Evolutionary conservation across 352 stramenopile species (phyloP).

Genomic region (Salisapilia sapeloensis): DNA sequence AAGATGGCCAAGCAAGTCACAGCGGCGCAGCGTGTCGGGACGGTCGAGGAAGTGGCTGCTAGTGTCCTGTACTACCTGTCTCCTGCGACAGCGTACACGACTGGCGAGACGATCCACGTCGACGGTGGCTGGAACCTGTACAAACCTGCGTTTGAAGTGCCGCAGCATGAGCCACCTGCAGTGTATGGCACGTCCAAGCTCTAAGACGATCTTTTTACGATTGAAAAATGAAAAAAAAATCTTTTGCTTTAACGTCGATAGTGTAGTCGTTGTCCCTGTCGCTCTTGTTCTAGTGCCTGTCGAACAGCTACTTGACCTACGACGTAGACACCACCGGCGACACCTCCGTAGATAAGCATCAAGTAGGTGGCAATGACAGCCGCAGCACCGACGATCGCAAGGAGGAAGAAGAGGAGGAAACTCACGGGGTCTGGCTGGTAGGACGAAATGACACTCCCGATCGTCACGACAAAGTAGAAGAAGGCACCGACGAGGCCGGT

Average conservation of each 20-base stretch:
- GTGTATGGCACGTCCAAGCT: constrained; percentile 68
- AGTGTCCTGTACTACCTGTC: constrained; percentile 82
- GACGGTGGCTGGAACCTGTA: constrained; percentile 73
- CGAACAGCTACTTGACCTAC: constrained; percentile 59
- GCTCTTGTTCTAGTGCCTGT: constrained; percentile 58
- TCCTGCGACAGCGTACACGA: constrained; percentile 82
- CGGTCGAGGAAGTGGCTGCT: constrained; percentile 78
- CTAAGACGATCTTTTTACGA: constrained; percentile 5
- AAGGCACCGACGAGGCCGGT: constrained; percentile 61
- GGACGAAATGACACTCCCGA: constrained; percentile 67
- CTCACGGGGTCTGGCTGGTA: constrained; percentile 72
- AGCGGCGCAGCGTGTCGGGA: constrained; percentile 76
- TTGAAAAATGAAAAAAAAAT: background rate
- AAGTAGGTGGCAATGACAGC: constrained; percentile 77
- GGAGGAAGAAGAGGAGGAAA: constrained; percentile 47
- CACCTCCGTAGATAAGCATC: constrained; percentile 75
- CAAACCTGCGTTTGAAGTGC: constrained; percentile 53
- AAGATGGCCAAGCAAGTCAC: constrained; percentile 65
- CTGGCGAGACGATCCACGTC: constrained; percentile 75
- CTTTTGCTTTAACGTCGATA: constrained; percentile 1
- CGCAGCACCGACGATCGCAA: constrained; percentile 50
- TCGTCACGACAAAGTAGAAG: constrained; percentile 77
- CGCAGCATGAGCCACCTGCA: constrained; percentile 55
- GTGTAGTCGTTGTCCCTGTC: constrained; percentile 37
- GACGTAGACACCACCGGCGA: constrained; percentile 61